Percentiles rank a stretch among this genome's conserved stretches.
phyloP scores from a whole-genome alignment of 257 asterid genomes.

The Paulownia fortunei region DNA sequence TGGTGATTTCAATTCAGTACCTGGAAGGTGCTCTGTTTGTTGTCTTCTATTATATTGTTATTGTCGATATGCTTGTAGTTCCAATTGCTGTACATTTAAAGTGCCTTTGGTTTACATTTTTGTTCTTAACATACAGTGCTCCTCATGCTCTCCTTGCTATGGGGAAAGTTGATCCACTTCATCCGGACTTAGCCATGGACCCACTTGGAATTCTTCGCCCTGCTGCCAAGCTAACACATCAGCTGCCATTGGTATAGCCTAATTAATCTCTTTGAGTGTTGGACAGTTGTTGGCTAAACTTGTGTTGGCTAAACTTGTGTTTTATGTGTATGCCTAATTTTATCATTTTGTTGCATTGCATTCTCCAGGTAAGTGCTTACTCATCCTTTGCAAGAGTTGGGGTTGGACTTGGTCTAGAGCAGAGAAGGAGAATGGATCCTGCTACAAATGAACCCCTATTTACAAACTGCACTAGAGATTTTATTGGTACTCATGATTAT shows the following conservation, averaged over 20 bases:
- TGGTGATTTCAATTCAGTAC: slow-evolving; percentile 92
- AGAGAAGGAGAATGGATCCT: slow-evolving; percentile 86
- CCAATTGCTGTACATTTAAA: slow-evolving; percentile 12
- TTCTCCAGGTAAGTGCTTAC: slow-evolving; percentile 94
- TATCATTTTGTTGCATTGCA: slow-evolving; percentile 22
- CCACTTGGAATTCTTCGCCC: slow-evolving; percentile 94
- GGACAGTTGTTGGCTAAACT: neutral
- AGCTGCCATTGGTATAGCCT: slow-evolving; percentile 83
- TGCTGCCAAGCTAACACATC: slow-evolving; percentile 67
- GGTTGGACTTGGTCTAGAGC: slow-evolving; percentile 75
- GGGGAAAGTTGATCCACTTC: slow-evolving; percentile 95
- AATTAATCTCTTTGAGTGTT: neutral
- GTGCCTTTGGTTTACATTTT: neutral
- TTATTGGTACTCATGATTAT: slow-evolving; percentile 92
- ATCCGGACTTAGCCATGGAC: slow-evolving; percentile 79
- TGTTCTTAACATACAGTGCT: slow-evolving; percentile 62
- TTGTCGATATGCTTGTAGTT: slow-evolving; percentile 1
- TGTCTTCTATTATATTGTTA: slow-evolving; percentile 12
- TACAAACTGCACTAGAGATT: slow-evolving; percentile 94
- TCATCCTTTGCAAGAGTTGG: slow-evolving; percentile 89
- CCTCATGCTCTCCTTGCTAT: slow-evolving; percentile 96
- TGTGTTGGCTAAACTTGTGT: neutral
- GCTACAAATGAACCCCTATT: slow-evolving; percentile 88
- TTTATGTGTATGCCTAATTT: neutral
- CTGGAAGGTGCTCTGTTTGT: slow-evolving; percentile 73